phyloP scores from a whole-genome alignment of 2,329 filamentous ascomycete species.

The Monilinia fructigena region DNA sequence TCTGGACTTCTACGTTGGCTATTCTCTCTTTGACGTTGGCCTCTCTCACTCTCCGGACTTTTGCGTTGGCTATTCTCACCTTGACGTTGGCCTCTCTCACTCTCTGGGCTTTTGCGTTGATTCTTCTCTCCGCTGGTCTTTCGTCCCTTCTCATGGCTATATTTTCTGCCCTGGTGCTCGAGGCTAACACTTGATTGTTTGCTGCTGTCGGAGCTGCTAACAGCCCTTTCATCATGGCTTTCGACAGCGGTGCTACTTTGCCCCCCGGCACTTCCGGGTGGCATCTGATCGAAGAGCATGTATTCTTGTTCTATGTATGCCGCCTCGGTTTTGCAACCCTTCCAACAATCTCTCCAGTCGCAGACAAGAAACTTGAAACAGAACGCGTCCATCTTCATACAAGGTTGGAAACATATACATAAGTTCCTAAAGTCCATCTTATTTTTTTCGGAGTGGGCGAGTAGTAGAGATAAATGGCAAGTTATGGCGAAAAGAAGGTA shows the following conservation, averaged over 20 bases:
- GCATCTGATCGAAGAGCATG: constrained; percentile 56
- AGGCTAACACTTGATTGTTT: constrained; percentile 47
- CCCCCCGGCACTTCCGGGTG: constrained; percentile 44
- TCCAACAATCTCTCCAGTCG: constrained; percentile 96
- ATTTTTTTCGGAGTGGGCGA: constrained; percentile 91
- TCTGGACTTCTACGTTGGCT: too few species aligned
- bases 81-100: constrained; percentile 8
- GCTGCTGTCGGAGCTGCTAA: constrained; percentile 66
- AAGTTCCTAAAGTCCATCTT: constrained; percentile 97
- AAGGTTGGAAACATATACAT: constrained; percentile 95
- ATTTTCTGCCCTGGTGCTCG: constrained; percentile 27
- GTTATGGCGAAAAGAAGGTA: constrained; percentile 97
- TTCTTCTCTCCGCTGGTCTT: constrained; percentile 19
- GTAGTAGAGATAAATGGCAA: constrained; percentile 86
- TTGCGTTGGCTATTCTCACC: background rate
- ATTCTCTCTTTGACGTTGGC: constrained; percentile 4
- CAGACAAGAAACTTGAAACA: constrained; percentile 95
- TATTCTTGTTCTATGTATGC: constrained; percentile 72
- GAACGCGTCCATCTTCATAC: constrained; percentile 92
- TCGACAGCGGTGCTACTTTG: constrained; percentile 39
- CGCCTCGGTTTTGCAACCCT: constrained; percentile 88
- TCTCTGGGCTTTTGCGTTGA: constrained; percentile 7
- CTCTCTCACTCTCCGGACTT: background rate
- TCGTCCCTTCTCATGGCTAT: constrained; percentile 19
- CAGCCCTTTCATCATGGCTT: constrained; percentile 52